Evolutionary conservation across 2,329 filamentous ascomycete genomes (phyloP).

Genomic region (Fusarium sp.): DNA sequence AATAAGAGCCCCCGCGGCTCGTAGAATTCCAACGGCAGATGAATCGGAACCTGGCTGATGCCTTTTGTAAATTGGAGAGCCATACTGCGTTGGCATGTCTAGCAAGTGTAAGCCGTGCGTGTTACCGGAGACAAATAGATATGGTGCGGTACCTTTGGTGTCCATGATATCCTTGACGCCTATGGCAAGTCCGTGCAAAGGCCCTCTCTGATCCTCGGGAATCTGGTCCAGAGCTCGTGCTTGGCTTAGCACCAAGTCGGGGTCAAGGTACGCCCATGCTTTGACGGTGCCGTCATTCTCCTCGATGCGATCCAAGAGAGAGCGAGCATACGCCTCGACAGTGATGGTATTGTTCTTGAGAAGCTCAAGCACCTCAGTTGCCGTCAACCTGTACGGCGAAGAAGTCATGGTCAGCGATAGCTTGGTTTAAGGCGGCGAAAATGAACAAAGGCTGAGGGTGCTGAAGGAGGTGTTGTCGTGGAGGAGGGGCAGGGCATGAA

Average conservation of each 20-base stretch:
- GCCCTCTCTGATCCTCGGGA: not conserved
- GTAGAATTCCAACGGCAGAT: constrained; percentile 62
- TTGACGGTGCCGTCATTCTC: constrained; percentile 1
- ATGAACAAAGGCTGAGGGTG: not conserved
- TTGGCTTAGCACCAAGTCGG: not conserved
- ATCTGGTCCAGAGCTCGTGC: constrained; percentile 12
- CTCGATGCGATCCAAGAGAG: constrained; percentile 13
- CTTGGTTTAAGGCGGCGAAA: not conserved
- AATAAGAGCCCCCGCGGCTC: constrained; percentile 49
- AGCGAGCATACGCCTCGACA: constrained; percentile 37
- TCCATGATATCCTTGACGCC: constrained; percentile 28
- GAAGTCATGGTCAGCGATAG: not conserved
- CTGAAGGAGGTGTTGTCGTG: not conserved
- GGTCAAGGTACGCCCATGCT: constrained; percentile 14
- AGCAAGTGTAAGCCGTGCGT: no score
- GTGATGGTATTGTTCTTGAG: not conserved
- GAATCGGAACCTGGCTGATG: constrained; percentile 61
- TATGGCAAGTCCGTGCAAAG: constrained; percentile 22
- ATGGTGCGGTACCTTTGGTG: constrained; percentile 1
- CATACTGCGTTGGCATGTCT: constrained; percentile 62
- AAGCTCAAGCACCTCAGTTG: not conserved
- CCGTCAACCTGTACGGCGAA: not conserved
- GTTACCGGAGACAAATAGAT: no score
- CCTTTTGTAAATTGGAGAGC: constrained; percentile 64
- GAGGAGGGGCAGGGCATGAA: not conserved